Percentiles rank a stretch among this genome's conserved stretches.
These are phyloP conservation scores for Proliferodiscus dingleyae DNA, from an alignment of 2,329 filamentous ascomycete species.

Conservation along the genomic window DNA sequence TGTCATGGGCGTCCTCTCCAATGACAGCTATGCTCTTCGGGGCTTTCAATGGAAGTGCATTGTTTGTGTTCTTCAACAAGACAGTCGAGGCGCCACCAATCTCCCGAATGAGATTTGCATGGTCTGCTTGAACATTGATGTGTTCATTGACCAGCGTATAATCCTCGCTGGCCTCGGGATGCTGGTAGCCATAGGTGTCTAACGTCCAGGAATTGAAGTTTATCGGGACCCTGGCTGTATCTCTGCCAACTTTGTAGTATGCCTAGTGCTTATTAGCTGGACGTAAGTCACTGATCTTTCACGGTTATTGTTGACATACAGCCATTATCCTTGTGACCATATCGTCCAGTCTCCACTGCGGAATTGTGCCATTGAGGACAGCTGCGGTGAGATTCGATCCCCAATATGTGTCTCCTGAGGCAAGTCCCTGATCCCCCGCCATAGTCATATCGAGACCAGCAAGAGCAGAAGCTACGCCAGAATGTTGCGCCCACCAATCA, in stretches of 20 bases:
- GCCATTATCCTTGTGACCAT: slow-evolving; percentile 83
- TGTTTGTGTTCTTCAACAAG: slow-evolving; percentile 74
- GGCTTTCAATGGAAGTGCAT: slow-evolving; percentile 67
- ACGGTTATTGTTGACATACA: too few species aligned
- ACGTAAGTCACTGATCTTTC: too few species aligned
- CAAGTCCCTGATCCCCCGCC: slow-evolving; percentile 76
- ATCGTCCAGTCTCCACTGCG: slow-evolving; percentile 83
- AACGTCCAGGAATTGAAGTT: slow-evolving; percentile 89
- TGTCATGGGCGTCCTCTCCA: slow-evolving; percentile 77
- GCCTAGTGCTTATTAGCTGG: not conserved
- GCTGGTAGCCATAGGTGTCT: slow-evolving; percentile 66
- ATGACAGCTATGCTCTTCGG: slow-evolving; percentile 72
- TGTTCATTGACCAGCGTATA: slow-evolving; percentile 71
- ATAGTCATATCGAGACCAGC: slow-evolving; percentile 85
- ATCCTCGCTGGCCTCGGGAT: slow-evolving; percentile 58
- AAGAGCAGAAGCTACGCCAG: slow-evolving; percentile 59
- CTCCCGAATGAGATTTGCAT: slow-evolving; percentile 70
- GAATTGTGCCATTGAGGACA: slow-evolving; percentile 83
- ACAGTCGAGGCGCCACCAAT: slow-evolving; percentile 78
- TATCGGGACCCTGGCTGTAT: slow-evolving; percentile 39
- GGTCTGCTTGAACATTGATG: slow-evolving; percentile 73
- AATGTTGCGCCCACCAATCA: slow-evolving; percentile 76
- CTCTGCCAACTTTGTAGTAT: slow-evolving; percentile 36
- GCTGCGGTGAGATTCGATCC: slow-evolving; percentile 82
- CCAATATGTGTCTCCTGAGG: slow-evolving; percentile 59